Percentiles rank a stretch among this genome's conserved stretches.
phyloP scores from a whole-genome alignment of 805 yeast species.

The Barnettozyma sucrosica region DNA sequence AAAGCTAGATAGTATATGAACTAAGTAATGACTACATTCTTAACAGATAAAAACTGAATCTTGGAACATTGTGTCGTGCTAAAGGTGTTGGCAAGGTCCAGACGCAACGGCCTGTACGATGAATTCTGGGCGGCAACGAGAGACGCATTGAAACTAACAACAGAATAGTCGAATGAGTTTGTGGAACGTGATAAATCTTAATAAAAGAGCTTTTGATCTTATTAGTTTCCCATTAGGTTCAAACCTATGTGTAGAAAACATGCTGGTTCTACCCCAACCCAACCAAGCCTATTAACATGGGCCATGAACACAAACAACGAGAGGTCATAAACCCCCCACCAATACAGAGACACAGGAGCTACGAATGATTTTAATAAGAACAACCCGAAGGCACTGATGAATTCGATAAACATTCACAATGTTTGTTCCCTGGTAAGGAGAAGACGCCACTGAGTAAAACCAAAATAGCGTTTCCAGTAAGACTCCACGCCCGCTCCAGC shows the following conservation, averaged over 20 bases:
- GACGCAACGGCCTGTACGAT: too few relatives aligned
- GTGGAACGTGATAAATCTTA: too few relatives aligned
- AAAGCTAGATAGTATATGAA: constrained; percentile 30
- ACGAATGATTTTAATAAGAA: background rate
- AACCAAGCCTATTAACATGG: too few relatives aligned
- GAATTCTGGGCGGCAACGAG: background rate
- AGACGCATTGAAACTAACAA: background rate
- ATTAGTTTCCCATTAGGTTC: too few relatives aligned
- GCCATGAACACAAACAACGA: too few relatives aligned
- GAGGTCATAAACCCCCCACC: too few relatives aligned
- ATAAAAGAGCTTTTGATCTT: too few relatives aligned
- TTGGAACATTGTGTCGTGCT: background rate
- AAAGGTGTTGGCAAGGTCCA: too few relatives aligned
- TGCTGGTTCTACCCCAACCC: too few relatives aligned
- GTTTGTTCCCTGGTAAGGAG: constrained; percentile 35
- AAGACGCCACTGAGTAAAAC: constrained; percentile 25
- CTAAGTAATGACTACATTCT: constrained; percentile 24
- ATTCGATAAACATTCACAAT: constrained; percentile 8
- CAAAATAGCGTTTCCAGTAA: constrained; percentile 12
- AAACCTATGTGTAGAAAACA: too few relatives aligned
- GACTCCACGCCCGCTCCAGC: constrained; percentile 30
- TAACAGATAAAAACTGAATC: constrained; percentile 4
- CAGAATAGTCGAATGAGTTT: background rate
- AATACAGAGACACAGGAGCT: too few relatives aligned
- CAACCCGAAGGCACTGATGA: background rate